phyloP scores from a whole-genome alignment of 768 basidiomycete species.

The Psilocybe cyanescens region DNA sequence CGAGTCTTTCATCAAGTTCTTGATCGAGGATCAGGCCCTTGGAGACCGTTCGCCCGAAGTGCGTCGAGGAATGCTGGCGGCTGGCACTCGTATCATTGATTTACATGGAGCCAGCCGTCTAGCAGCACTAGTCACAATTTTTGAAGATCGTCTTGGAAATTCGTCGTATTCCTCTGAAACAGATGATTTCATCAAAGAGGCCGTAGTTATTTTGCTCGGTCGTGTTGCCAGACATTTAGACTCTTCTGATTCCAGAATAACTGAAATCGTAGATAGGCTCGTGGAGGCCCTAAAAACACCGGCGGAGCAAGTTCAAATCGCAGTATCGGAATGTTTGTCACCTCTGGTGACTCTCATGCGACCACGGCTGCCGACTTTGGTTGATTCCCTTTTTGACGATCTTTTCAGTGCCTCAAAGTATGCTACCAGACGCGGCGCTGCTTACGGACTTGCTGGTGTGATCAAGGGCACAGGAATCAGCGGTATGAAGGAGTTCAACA shows the following conservation, averaged over 20 bases:
- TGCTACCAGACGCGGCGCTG: conserved; percentile 93
- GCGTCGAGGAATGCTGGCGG: conserved; percentile 84
- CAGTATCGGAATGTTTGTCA: conserved; percentile 93
- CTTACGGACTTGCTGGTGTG: conserved; percentile 93
- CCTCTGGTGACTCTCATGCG: conserved; percentile 80
- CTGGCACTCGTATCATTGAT: conserved; percentile 84
- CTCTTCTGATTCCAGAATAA: conserved; percentile 74
- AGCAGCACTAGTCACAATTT: conserved; percentile 75
- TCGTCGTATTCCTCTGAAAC: conserved; percentile 65
- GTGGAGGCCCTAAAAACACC: conserved; percentile 93
- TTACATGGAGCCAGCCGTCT: conserved; percentile 75
- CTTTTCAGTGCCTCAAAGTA: conserved; percentile 85
- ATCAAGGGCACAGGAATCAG: conserved; percentile 90
- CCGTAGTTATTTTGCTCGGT: conserved; percentile 93
- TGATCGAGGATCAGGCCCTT: conserved; percentile 84
- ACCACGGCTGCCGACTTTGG: conserved; percentile 60
- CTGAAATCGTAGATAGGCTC: conserved; percentile 80
- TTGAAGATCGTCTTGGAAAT: conserved; percentile 74
- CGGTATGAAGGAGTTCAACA: conserved; percentile 81
- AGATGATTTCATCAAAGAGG: conserved; percentile 90
- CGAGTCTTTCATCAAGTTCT: conserved; percentile 78
- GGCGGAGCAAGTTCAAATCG: conserved; percentile 94
- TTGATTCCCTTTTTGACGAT: conserved; percentile 77
- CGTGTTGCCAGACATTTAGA: conserved; percentile 89
- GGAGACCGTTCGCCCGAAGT: conserved; percentile 86